Evolutionary conservation across 2,329 filamentous ascomycete species (phyloP), one percentile per base, ranked within the genome.

Genomic region (Penicillium verrucosum): DNA sequence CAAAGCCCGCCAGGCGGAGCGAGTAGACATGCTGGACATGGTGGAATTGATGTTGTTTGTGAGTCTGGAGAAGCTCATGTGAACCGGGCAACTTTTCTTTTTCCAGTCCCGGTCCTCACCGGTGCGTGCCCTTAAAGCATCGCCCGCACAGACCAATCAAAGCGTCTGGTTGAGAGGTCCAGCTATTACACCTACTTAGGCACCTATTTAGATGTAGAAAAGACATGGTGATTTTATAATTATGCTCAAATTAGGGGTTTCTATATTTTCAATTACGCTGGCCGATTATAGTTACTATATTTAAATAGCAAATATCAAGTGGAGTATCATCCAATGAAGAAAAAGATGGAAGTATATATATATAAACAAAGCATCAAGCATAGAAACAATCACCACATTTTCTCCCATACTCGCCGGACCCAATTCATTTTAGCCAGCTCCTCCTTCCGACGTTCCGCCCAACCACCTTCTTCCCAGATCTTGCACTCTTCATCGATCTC

Each of bases 1-100:
- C 58, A 77, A 57, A 36, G 68, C 68, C 47, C 74, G 65, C 74
- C 72, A 76, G 57, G 71, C 57, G 14, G 71, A 67, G 56, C 67
- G 68, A 29, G 70, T 69, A 30, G 70, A 68, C 72, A 75, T 75
- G 56, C 54, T 65, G 55, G 53, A 55, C 40, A 56, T 43, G 36
- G 18, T 48, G 45, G 25, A 42, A 34, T 40, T 52, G 50, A 46
- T 49, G 56, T 55, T 55, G 51, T 49, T 45, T 3, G 43, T 1
- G 8, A 41, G 43, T 36, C 34, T 40, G 48, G 36, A 38, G 47
- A 38, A 44, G 51, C 56, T 48, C 23, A 29, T 16, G 25, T 43
- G 25, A 58, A 43, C 42, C 48, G 44, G 49, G 57, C 47, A 60
- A 63, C 63, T 65, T 65, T 65, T 65, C 59, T 41, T 54, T 54